Conservation (phyloP, 331 rosid genomes). For the Stylosanthes scabra region DNA sequence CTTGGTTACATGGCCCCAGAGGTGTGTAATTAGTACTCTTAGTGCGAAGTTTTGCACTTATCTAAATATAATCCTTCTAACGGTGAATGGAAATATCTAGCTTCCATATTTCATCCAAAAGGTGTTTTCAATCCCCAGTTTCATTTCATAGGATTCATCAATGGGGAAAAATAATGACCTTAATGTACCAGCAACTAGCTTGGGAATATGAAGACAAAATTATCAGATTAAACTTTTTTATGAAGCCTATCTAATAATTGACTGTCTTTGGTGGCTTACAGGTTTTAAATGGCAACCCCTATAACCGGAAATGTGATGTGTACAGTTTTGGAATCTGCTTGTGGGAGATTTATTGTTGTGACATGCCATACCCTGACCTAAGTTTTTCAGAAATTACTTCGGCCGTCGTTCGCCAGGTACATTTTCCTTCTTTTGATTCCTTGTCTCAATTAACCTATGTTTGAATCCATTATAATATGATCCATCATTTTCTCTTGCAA, state of each 20-base stretch:
- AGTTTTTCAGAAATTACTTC: slow-evolving; percentile 98
- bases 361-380: slow-evolving; percentile 99
- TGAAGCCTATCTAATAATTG: background rate
- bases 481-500: slow-evolving; percentile 35
- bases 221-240: slow-evolving; percentile 3
- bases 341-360: slow-evolving; percentile 98
- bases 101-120: slow-evolving; percentile 16
- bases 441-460: background rate
- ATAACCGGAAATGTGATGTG: slow-evolving; percentile 95
- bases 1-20: slow-evolving; percentile 99
- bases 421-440: slow-evolving; percentile 20
- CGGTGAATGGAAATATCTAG: slow-evolving; percentile 6
- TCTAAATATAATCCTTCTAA: slow-evolving; percentile 18
- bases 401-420: slow-evolving; percentile 98
- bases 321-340: slow-evolving; percentile 96
- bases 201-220: slow-evolving; percentile 19
- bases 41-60: slow-evolving; percentile 8
- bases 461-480: slow-evolving; percentile 19
- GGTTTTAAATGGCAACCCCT: slow-evolving; percentile 98
- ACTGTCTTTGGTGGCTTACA: slow-evolving; percentile 50
- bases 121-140: slow-evolving; percentile 1
- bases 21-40: slow-evolving; percentile 51
- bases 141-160: slow-evolving; percentile 9
- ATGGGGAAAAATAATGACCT: slow-evolving; percentile 3
- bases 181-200: slow-evolving; percentile 10